Percentiles rank a stretch among this genome's conserved stretches.
These are phyloP conservation scores for Melastoma candidum DNA, from an alignment of 441 rosid genomes.

Conservation along the genomic window DNA sequence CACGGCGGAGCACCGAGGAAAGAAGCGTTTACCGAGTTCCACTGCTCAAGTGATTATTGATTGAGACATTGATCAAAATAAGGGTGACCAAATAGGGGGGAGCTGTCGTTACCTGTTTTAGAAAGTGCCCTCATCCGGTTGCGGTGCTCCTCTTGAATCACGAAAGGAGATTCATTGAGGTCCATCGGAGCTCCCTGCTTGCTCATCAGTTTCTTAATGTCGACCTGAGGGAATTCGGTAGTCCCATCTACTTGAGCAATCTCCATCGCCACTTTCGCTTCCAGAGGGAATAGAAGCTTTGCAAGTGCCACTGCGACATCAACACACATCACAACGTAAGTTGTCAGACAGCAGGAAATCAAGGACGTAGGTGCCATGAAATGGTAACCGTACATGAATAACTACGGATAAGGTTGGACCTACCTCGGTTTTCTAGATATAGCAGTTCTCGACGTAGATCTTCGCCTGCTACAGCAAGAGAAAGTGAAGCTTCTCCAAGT, in stretches of 20 bases:
- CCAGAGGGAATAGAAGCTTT: conserved; percentile 65
- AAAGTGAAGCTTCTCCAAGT: conserved; percentile 49
- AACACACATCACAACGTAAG: neutral
- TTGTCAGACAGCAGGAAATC: no score
- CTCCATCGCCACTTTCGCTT: conserved; percentile 68
- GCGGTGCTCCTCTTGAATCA: conserved; percentile 56
- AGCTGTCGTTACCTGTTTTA: conserved; percentile 41
- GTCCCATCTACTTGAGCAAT: conserved; percentile 56
- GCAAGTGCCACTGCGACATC: conserved; percentile 61
- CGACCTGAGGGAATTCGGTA: conserved; percentile 45
- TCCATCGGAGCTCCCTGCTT: conserved; percentile 40
- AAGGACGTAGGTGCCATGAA: no score
- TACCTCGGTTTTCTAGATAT: conserved; percentile 88
- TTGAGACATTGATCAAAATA: neutral
- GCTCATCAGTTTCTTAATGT: conserved; percentile 21
- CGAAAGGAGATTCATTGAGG: conserved; percentile 57
- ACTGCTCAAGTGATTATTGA: conserved; percentile 31
- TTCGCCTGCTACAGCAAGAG: conserved; percentile 62
- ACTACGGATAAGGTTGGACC: no score
- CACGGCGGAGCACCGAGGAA: conserved; percentile 67
- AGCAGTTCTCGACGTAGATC: conserved; percentile 59
- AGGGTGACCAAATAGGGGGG: neutral
- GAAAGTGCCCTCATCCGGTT: conserved; percentile 52
- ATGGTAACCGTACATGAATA: no score
- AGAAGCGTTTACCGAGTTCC: conserved; percentile 63